Conservation (phyloP, 768 basidiomycete species). For the Phanerochaete sordida region DNA sequence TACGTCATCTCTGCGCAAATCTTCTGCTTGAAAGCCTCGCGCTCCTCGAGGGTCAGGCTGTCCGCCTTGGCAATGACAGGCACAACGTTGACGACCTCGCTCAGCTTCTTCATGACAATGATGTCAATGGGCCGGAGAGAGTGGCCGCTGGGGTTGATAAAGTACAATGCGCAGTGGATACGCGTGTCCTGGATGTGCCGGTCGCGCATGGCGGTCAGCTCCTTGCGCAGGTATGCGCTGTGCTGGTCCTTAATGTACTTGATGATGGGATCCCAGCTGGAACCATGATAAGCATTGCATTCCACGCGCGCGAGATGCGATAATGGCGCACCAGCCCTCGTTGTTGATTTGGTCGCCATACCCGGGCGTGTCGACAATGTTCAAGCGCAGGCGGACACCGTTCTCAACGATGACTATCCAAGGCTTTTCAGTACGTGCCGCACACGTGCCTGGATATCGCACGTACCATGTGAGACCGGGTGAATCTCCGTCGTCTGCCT, state of each 20-base stretch:
- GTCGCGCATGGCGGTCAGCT: constrained; percentile 98
- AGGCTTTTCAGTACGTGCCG: neutral
- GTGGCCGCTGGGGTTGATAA: constrained; percentile 99
- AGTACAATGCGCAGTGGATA: constrained; percentile 97
- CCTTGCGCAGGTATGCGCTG: constrained; percentile 97
- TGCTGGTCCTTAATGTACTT: constrained; percentile 99
- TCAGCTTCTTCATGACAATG: constrained; percentile 98
- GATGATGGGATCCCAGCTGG: constrained; percentile 96
- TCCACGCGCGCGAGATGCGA: neutral
- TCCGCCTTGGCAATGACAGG: constrained; percentile 99
- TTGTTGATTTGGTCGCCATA: constrained; percentile 99
- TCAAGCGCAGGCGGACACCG: constrained; percentile 88
- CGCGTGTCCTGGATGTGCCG: constrained; percentile 98
- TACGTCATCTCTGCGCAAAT: constrained; percentile 91
- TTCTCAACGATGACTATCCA: constrained; percentile 91
- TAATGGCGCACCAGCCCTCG: constrained; percentile 78
- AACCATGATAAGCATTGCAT: neutral
- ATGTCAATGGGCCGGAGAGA: constrained; percentile 94
- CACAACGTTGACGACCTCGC: constrained; percentile 98
- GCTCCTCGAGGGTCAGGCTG: constrained; percentile 89
- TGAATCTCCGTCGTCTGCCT: constrained; percentile 98
- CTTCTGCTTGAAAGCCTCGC: constrained; percentile 90
- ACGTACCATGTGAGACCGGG: constrained; percentile 87
- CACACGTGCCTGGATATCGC: neutral
- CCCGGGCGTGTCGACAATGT: constrained; percentile 98